phyloP scores from a whole-genome alignment of 202 grass and related monocot genomes.

The Thinopyrum obtusiflorum region DNA sequence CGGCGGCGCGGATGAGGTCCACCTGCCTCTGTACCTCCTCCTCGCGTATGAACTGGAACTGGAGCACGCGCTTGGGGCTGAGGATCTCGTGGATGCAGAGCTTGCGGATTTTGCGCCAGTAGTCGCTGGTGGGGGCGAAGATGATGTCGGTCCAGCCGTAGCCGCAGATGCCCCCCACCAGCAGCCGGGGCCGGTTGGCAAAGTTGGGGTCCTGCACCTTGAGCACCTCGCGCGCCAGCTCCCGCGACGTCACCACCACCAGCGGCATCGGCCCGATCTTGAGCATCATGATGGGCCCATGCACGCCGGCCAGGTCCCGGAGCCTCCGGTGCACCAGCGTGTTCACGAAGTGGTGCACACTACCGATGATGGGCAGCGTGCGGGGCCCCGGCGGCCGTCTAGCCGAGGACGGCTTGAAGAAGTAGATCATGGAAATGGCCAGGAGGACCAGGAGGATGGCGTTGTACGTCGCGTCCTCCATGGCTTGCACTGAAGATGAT shows the following conservation, averaged over 20 bases:
- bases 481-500: neutral
- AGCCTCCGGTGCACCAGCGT: constrained; percentile 41
- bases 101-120: constrained; percentile 54
- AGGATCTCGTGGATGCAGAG: constrained; percentile 52
- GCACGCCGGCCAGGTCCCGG: constrained; percentile 21
- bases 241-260: constrained; percentile 46
- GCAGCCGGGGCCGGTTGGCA: constrained; percentile 34
- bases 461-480: constrained; percentile 39
- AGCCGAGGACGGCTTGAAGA: neutral
- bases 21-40: constrained; percentile 43
- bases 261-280: constrained; percentile 42
- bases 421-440: constrained; percentile 29
- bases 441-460: constrained; percentile 32
- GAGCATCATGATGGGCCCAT: constrained; percentile 50
- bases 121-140: constrained; percentile 45
- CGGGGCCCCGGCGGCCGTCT: constrained; percentile 30
- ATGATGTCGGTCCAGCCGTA: constrained; percentile 58
- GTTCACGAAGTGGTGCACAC: constrained; percentile 51
- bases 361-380: constrained; percentile 47
- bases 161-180: constrained; percentile 33
- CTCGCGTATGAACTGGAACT: constrained; percentile 37
- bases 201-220: constrained; percentile 52
- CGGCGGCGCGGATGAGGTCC: constrained; percentile 24
- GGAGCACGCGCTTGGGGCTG: constrained; percentile 38
- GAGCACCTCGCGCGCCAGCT: constrained; percentile 41